Evolutionary conservation across 2,329 filamentous ascomycete species (phyloP).

Genomic region (Pestalotiopsis fici): DNA sequence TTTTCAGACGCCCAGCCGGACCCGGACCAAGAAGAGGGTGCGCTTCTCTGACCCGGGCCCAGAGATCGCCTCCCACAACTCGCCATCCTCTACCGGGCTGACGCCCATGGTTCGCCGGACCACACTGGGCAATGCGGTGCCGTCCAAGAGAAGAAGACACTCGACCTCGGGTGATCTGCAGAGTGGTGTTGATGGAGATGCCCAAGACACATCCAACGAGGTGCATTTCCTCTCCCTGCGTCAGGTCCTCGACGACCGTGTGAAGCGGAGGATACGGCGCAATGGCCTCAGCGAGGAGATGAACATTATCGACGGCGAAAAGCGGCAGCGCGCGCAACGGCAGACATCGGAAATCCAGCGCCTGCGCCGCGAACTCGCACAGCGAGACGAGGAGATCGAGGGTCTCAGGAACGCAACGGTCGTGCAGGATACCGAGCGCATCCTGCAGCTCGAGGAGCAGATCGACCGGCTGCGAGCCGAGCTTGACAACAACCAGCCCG

Average conservation of each 20-base stretch:
- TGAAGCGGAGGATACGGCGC: conserved; percentile 57
- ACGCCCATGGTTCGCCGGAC: conserved; percentile 60
- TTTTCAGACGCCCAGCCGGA: conserved; percentile 29
- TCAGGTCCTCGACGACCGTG: conserved; percentile 43
- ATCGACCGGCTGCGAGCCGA: conserved; percentile 32
- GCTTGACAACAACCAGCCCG: conserved; percentile 18
- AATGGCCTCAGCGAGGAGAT: conserved; percentile 61
- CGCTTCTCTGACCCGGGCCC: conserved; percentile 62
- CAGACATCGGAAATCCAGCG: conserved; percentile 48
- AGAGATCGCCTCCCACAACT: conserved; percentile 22
- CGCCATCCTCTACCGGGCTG: conserved; percentile 47
- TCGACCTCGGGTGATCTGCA: conserved; percentile 38
- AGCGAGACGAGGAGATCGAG: conserved; percentile 54
- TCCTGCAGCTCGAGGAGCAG: conserved; percentile 36
- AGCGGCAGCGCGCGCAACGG: conserved; percentile 38
- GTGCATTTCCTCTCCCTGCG: conserved; percentile 39
- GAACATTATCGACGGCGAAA: conserved; percentile 51
- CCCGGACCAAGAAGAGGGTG: conserved; percentile 46
- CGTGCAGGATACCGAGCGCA: conserved; percentile 44
- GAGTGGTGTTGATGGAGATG: conserved; percentile 13
- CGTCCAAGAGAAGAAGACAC: conserved; percentile 43
- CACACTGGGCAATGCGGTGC: conserved; percentile 35
- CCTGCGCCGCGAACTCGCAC: conserved; percentile 49
- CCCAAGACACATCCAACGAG: conserved; percentile 33
- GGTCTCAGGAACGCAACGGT: conserved; percentile 52